Evolutionary conservation across 805 yeast genomes (phyloP).

Genomic region (Wickerhamiella brachini): DNA sequence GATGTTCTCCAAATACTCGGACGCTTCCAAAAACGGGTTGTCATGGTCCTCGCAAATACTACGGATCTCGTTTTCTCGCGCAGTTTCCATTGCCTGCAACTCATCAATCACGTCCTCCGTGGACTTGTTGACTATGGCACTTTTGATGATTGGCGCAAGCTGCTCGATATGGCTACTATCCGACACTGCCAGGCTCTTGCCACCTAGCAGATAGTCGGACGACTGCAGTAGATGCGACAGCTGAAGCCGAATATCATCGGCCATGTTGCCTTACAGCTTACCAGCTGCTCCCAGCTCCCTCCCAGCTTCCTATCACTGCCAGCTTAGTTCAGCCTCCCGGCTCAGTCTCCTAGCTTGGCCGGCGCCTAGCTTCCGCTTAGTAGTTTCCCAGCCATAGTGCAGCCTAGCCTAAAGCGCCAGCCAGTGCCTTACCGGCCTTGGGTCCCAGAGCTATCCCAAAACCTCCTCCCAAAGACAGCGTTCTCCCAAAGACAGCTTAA

Average conservation of each 20-base stretch:
- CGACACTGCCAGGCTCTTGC: neutral
- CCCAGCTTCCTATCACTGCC: neutral
- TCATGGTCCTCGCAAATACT: constrained; percentile 49
- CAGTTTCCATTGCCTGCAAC: constrained; percentile 42
- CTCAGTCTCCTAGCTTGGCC: too few species aligned
- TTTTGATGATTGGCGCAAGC: constrained; percentile 59
- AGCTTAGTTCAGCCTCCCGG: too few species aligned
- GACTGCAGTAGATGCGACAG: constrained; percentile 11
- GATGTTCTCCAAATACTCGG: constrained; percentile 49
- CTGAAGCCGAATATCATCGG: constrained; percentile 15
- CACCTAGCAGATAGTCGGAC: constrained; percentile 6
- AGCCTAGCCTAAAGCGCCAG: too few species aligned
- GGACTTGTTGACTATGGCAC: constrained; percentile 41
- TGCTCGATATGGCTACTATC: constrained; percentile 44
- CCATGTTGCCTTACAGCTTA: constrained; percentile 2
- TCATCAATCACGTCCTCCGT: constrained; percentile 42
- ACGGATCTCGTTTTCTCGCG: constrained; percentile 51
- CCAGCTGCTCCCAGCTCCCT: too few species aligned
- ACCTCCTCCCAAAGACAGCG: too few species aligned
- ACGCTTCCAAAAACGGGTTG: constrained; percentile 33
- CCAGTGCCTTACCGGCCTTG: too few species aligned
- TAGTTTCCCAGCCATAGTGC: too few species aligned
- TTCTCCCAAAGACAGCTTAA: too few species aligned
- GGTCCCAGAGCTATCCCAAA: too few species aligned
- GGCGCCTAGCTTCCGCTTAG: too few species aligned